phyloP scores from a whole-genome alignment of 768 basidiomycete genomes.

The Amylocystis lapponica region DNA sequence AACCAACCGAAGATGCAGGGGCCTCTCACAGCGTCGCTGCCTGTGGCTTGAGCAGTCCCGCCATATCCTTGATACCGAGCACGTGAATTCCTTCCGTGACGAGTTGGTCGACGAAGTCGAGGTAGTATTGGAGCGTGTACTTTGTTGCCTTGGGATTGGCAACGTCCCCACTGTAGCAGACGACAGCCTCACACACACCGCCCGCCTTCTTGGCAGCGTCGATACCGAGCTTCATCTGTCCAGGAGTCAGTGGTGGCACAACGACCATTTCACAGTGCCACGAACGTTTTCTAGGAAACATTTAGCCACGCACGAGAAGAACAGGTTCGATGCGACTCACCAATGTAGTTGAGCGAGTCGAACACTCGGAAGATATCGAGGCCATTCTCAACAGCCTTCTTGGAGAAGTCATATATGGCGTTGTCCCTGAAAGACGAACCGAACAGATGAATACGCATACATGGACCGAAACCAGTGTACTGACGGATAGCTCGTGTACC shows the following conservation, averaged over 20 bases:
- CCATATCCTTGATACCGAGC: slow-evolving; percentile 98
- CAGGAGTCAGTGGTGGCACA: slow-evolving; percentile 11
- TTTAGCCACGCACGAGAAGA: no score
- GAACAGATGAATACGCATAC: neutral
- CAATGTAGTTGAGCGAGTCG: slow-evolving; percentile 98
- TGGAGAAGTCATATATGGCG: slow-evolving; percentile 98
- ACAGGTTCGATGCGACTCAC: slow-evolving; percentile 47
- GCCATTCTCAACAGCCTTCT: slow-evolving; percentile 99
- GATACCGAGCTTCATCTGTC: slow-evolving; percentile 93
- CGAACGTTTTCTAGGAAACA: slow-evolving; percentile 60
- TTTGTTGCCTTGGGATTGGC: slow-evolving; percentile 93
- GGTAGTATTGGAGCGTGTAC: slow-evolving; percentile 96
- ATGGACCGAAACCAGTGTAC: slow-evolving; percentile 24
- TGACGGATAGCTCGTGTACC: slow-evolving; percentile 97
- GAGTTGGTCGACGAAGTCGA: slow-evolving; percentile 91
- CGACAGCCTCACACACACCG: slow-evolving; percentile 94
- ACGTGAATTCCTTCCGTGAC: slow-evolving; percentile 95
- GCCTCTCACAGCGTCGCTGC: slow-evolving; percentile 80
- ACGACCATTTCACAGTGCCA: slow-evolving; percentile 7
- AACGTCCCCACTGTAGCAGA: slow-evolving; percentile 98
- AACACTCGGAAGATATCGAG: slow-evolving; percentile 99
- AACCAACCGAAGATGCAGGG: neutral
- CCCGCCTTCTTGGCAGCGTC: slow-evolving; percentile 99
- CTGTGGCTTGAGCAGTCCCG: slow-evolving; percentile 91
- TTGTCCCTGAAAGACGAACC: slow-evolving; percentile 60